Evolutionary conservation across 2,329 filamentous ascomycete species (phyloP), one percentile per base, ranked within the genome.

Genomic region (Chalara sp.): DNA sequence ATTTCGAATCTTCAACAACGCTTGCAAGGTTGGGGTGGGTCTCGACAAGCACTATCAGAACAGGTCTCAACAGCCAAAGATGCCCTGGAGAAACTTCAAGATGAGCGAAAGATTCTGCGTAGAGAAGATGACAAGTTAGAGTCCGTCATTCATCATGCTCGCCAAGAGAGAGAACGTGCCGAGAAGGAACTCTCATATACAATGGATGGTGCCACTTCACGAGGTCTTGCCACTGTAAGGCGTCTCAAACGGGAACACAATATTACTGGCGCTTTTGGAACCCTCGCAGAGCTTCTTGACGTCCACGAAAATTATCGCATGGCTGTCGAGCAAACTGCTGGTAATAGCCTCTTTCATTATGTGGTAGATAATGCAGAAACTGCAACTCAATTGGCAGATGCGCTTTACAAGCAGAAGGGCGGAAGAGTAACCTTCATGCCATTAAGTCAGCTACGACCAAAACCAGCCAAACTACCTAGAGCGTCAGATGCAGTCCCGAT

Each of bases 371-470:
- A 86, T 46, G 89, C 95, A 54, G 82, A 87, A 40, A 96, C 91
- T 0, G 90, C 91, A 1, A 89, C 88, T 1, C 81, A 82, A 58
- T 80, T 96, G 33, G 82, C 93, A 42, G 86, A 92, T 58, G 79
- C 83, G 11, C 75, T 99, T 31, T 86, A 90, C 65, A 84, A 83
- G 57, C 83, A 89, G 58, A 86, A 83, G 54, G 86, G 87, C 12
- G 93, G 93, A 10, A 82, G 93, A 64, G 80, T 99, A 13, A 99
- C 95, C 0, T 96, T 96, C 63, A 92, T 97, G 78, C 93, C 93
- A 0, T 75, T 99, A 21, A 92, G 89, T 56, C 84, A 91, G 56
- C 73, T 99, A 33, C 83, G 82, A 48, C 80, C 83, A 0, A 83
- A 83, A 51, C 76, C 81, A 12, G 71, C 81, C 47, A 92, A 92